Base-by-base conservation (phyloP, 805 yeast species). In the Schizosaccharomyces japonicus region DNA sequence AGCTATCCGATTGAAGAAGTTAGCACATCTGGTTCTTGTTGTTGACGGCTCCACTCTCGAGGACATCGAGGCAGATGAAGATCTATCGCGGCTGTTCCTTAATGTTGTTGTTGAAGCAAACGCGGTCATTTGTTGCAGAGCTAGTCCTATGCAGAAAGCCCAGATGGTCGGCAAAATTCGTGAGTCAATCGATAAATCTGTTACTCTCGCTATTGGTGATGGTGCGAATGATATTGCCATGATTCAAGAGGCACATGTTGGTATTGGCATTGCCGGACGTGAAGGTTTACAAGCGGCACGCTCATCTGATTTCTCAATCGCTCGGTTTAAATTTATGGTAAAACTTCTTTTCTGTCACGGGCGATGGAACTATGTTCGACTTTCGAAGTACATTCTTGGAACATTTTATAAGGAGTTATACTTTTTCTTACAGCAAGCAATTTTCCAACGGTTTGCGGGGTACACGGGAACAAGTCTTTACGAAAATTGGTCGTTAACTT, bases 221-320 rank as follows among this genome's bases (percentile, higher is more conserved):
- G 99, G 99, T 53, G 99, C 99, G 1, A 90, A 90, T 59, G 99
- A 90, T 62, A 85, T 90, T 58, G 96, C 99, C 1, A 90, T 90
- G 99, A 90, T 90, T 52, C 95, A 90, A 64, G 79, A 92, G 57
- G 99, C 99, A 0, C 96, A 90, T 61, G 83, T 90, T 49, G 99
- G 99, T 27, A 73, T 90, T 52, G 98, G 98, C 27, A 90, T 90
- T 48, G 85, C 96, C 1, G 99, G 98, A 32, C 80, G 79, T 55
- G 98, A 90, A 63, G 98, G 98, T 1, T 65, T 90, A 39, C 98
- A 90, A 57, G 98, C 98, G 0, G 94, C 98, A 0, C 68, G 98
- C 55, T 71, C 94, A 0, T 77, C 95, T 0, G 99, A 90, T 62
- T 90, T 82, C 57, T 78, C 96, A 1, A 80, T 90, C 58, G 99